phyloP scores from a whole-genome alignment of 257 asterid species.

The Ilex asprella region DNA sequence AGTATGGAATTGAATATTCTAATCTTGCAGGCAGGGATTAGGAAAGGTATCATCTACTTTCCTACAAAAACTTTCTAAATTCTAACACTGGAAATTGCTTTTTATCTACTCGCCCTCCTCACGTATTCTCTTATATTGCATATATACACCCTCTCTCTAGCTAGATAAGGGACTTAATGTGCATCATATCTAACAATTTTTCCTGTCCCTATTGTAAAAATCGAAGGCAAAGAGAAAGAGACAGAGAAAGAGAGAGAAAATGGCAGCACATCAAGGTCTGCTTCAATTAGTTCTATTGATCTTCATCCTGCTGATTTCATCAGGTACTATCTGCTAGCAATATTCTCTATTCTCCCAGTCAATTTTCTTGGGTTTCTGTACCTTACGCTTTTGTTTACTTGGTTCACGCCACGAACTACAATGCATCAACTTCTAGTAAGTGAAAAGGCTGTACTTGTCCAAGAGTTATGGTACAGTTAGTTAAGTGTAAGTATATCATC shows the following conservation, averaged over 20 bases:
- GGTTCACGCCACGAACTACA: too few species aligned
- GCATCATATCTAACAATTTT: neutral
- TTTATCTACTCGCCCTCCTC: slow-evolving; percentile 14
- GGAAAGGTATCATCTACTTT: slow-evolving; percentile 25
- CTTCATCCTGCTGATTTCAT: slow-evolving; percentile 23
- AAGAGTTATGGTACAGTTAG: too few species aligned
- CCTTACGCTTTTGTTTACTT: neutral
- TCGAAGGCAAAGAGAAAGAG: neutral
- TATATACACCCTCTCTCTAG: neutral
- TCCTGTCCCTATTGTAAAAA: neutral
- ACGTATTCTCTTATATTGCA: slow-evolving; percentile 29
- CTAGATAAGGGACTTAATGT: too few species aligned
- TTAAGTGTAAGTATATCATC: too few species aligned
- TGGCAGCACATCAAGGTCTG: slow-evolving; percentile 13
- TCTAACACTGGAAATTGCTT: neutral
- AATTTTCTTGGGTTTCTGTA: neutral
- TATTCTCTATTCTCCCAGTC: neutral
- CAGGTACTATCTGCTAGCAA: slow-evolving; percentile 25
- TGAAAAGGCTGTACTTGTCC: too few species aligned
- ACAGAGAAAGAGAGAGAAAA: neutral
- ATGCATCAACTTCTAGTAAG: too few species aligned
- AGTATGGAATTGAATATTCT: slow-evolving; percentile 29
- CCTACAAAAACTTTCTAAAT: slow-evolving; percentile 7
- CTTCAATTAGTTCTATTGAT: slow-evolving; percentile 9
- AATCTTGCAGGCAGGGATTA: slow-evolving; percentile 17